Evolutionary conservation across 495 filamentous ascomycete genomes (phyloP), one percentile per base, ranked within the genome.

Genomic region (Ramalina peruviana): DNA sequence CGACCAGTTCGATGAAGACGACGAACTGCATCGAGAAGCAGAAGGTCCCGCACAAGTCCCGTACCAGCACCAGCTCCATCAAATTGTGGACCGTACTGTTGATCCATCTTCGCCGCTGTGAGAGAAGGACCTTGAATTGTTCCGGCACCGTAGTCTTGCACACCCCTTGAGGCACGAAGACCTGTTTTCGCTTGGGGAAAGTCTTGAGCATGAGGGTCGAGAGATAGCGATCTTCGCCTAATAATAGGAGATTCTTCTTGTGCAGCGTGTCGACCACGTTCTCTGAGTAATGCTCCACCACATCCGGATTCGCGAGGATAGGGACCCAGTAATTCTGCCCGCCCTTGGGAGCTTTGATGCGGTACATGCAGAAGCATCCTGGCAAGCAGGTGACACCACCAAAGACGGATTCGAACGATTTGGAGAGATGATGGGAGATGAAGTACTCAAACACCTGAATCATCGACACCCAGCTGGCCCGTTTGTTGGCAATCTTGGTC

Each of bases 361-460:
- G 85, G 68, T 99, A 99, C 93, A 99, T 99, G 73, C 88, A 94
- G 80, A 99, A 99, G 72, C 93, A 99, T 43, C 93, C 93, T 3
- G 93, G 93, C 23, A 99, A 73, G 77, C 93, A 99, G 57, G 93
- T 99, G 21, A 99, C 93, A 83, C 93, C 93, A 62, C 93, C 93
- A 61, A 99, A 99, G 48, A 95, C 84, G 6, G 90, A 94, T 65
- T 99, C 93, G 68, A 99, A 99, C 6, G 88, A 86, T 61, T 99
- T 99, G 46, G 87, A 78, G 55, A 93, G 77, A 60, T 99, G 93
- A 62, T 99, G 93, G 3, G 90, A 96, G 65, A 99, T 89, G 69
- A 96, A 99, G 69, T 98, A 96, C 54, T 99, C 93, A 60, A 99
- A 99, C n/a, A 99, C 93, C 70, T 99, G 93, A 61, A 99, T 99